Conservation (phyloP, 2,329 filamentous ascomycete genomes). For the Ceratocystis cacaofunesta region DNA sequence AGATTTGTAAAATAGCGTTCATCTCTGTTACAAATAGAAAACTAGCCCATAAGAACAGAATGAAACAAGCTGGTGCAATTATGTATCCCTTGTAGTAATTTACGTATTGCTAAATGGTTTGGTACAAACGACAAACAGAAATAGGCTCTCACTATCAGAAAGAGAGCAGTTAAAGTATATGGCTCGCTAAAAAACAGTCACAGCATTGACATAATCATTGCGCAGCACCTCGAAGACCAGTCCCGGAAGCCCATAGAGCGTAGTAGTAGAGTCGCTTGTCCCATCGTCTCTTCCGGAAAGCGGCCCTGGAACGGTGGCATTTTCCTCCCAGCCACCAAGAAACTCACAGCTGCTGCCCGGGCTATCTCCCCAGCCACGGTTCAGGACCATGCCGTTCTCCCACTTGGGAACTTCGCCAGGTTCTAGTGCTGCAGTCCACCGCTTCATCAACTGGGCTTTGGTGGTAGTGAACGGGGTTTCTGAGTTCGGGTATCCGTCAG, state of each 20-base stretch:
- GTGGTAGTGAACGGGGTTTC: conserved; percentile 67
- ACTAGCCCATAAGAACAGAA: neutral
- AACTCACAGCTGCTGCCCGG: conserved; percentile 81
- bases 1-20: conserved; percentile 11
- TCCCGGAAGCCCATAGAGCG: conserved; percentile 84
- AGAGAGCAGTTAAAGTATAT: neutral
- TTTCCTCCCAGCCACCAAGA: conserved; percentile 75
- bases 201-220: conserved; percentile 75
- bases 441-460: conserved; percentile 49
- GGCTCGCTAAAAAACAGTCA: conserved; percentile 67
- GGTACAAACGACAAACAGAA: neutral
- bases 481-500: conserved; percentile 38
- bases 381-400: conserved; percentile 70
- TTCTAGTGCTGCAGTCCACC: conserved; percentile 54
- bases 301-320: conserved; percentile 25
- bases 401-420: conserved; percentile 36
- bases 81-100: neutral
- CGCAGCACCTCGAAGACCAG: conserved; percentile 90
- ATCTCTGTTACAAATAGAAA: conserved; percentile 1
- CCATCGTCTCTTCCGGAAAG: conserved; percentile 38
- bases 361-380: conserved; percentile 81
- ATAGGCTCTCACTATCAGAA: neutral
- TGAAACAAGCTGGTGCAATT: neutral
- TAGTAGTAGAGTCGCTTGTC: conserved; percentile 51
- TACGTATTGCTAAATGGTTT: neutral